Conservation (phyloP, 2,329 filamentous ascomycete genomes). For the Diaporthe sp. region DNA sequence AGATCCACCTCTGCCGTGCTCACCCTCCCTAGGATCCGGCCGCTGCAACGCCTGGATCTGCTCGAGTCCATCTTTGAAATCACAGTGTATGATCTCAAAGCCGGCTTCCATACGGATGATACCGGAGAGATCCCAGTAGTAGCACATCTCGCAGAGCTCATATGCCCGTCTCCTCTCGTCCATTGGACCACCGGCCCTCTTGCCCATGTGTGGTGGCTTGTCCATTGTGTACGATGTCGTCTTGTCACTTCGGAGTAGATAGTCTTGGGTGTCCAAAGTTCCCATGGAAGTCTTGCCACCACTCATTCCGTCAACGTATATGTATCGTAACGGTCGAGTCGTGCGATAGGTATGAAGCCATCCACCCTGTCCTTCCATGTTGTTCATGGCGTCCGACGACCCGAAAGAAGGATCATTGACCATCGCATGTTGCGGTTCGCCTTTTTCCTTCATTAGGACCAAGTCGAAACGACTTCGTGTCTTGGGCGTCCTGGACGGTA, state of each 20-base stretch:
- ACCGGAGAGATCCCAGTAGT: slow-evolving; percentile 70
- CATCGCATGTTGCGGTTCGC: slow-evolving; percentile 24
- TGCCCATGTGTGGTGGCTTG: slow-evolving; percentile 14
- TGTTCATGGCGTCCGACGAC: background rate
- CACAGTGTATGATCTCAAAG: slow-evolving; percentile 78
- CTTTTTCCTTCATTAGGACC: background rate
- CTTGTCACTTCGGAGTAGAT: slow-evolving; percentile 63
- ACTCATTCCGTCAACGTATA: slow-evolving; percentile 79
- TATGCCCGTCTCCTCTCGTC: slow-evolving; percentile 65
- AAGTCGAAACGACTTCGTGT: background rate
- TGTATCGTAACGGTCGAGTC: slow-evolving; percentile 66
- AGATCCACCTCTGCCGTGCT: slow-evolving; percentile 33
- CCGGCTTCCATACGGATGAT: slow-evolving; percentile 77
- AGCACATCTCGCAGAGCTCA: slow-evolving; percentile 67
- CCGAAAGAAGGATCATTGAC: background rate
- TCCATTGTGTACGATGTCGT: slow-evolving; percentile 6
- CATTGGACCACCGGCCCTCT: slow-evolving; percentile 41
- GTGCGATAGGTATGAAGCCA: slow-evolving; percentile 77
- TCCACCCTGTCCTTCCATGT: slow-evolving; percentile 52
- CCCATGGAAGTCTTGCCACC: slow-evolving; percentile 75
- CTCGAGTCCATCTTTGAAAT: slow-evolving; percentile 63
- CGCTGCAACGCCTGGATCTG: slow-evolving; percentile 50
- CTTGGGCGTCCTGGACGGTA: background rate
- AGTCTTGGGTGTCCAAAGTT: slow-evolving; percentile 76
- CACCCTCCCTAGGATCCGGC: slow-evolving; percentile 40